Evolutionary conservation across 106 monocot genomes (phyloP).

Genomic region (Vanilla planifolia): DNA sequence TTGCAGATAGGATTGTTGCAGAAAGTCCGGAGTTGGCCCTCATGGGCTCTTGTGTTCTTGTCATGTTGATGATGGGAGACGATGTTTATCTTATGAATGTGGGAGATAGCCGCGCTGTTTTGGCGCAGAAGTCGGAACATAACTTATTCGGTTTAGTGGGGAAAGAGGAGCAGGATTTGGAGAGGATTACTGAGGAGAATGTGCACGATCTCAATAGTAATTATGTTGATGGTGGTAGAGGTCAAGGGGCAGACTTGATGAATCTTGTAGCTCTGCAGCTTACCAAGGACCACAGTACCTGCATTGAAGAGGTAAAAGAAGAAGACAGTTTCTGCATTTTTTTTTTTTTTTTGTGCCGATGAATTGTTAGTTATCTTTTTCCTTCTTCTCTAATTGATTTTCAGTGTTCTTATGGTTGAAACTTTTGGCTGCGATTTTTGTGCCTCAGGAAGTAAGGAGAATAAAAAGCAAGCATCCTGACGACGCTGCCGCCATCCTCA

Average conservation of each 20-base stretch:
- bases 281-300: conserved; percentile 54
- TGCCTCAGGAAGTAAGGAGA: conserved; percentile 30
- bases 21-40: conserved; percentile 57
- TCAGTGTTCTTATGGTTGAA: too few species aligned
- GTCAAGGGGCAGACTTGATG: conserved; percentile 6
- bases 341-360: not conserved
- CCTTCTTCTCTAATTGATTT: too few species aligned
- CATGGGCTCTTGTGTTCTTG: conserved; percentile 72
- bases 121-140: too few species aligned
- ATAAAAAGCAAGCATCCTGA: conserved; percentile 26
- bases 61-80: conserved; percentile 55
- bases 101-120: conserved; percentile 64
- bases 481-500: conserved; percentile 26
- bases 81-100: conserved; percentile 74
- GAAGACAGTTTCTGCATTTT: not conserved
- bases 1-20: conserved; percentile 29
- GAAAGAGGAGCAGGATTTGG: conserved; percentile 16
- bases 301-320: conserved; percentile 35
- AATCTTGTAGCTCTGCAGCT: conserved; percentile 35
- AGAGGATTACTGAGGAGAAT: conserved; percentile 22
- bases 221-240: too few species aligned
- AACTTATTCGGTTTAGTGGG: too few species aligned
- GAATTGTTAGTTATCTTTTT: too few species aligned
- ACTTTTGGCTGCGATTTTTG: too few species aligned
- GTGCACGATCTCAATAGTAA: conserved; percentile 13